Percentiles rank a stretch among this genome's conserved stretches.
These are phyloP conservation scores for Metschnikowia proteae DNA, from an alignment of 805 yeast genomes.

Conservation along the genomic window DNA sequence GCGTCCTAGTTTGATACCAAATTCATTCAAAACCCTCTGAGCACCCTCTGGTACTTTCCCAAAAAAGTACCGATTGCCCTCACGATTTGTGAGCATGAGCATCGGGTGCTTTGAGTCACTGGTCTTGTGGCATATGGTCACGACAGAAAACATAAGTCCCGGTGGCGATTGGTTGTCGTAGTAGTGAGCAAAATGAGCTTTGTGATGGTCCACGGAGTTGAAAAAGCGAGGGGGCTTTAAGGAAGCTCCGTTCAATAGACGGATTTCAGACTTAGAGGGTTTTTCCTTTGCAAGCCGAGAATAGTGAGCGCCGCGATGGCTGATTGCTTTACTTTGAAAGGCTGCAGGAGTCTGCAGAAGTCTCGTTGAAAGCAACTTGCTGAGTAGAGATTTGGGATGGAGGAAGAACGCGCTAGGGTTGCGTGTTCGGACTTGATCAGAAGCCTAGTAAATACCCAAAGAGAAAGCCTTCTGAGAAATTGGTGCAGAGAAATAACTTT, in stretches of 20 bases:
- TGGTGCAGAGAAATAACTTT: too few species aligned
- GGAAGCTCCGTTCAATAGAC: neutral
- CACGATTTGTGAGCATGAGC: conserved; percentile 45
- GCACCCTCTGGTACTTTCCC: conserved; percentile 86
- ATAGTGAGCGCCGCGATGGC: neutral
- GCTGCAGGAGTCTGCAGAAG: conserved; percentile 5
- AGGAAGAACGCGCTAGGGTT: neutral
- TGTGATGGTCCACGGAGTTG: conserved; percentile 5
- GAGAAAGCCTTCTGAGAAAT: neutral
- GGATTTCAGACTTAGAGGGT: neutral
- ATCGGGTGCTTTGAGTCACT: conserved; percentile 57
- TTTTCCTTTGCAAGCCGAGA: neutral
- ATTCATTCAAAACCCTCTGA: conserved; percentile 68
- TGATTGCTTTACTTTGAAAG: conserved; percentile 1
- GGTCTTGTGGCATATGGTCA: conserved; percentile 50
- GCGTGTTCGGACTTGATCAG: neutral
- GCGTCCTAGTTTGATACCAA: conserved; percentile 53
- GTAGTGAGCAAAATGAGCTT: conserved; percentile 7
- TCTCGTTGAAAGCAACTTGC: conserved; percentile 5
- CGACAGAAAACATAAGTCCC: conserved; percentile 44
- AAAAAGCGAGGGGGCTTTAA: conserved; percentile 13
- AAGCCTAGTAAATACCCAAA: neutral
- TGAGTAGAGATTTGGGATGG: neutral
- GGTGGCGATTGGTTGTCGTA: conserved; percentile 6
- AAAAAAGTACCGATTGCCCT: conserved; percentile 58